Evolutionary conservation across 257 asterid genomes (phyloP), one percentile per base, ranked within the genome.

Genomic region (Lycium ferocissimum): DNA sequence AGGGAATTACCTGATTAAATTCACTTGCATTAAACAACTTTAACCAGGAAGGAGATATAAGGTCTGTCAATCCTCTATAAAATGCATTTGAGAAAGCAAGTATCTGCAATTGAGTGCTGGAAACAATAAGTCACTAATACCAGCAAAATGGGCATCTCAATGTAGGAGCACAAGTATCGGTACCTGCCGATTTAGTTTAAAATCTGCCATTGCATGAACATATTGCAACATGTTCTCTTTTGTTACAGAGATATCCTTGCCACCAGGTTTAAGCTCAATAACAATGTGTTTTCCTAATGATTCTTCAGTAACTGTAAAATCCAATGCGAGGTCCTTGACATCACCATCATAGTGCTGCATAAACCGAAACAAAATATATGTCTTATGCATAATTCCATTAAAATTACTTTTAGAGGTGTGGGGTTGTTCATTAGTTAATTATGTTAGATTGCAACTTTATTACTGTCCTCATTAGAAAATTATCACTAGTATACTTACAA

Each of bases 221-320:
- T 95, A 96, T 87, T 95, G 99, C 95, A 96, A 86, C 92, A 94
- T 96, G 92, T 95, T 96, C 90, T 95, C 98, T 90, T 94, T 91
- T 83, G 96, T 89, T 89, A 96, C 97, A 87, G 86, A 85, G 54
- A 86, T 82, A 87, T 96, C 96, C 92, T 93, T 95, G 86, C 98
- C 99, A 47, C 98, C 99, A 15, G 95, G 97, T 90, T 96, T 96
- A 62, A 96, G 97, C 88, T 96, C 99, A 86, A 94, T 87, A 83
- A 95, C 91, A 84, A 88, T 90, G 56, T 94, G 89, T 83, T 90
- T 92, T 81, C 98, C 98, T 67, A 94, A 91, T 82, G 93, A 88
- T 89, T 95, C 98, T 92, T 95, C 98, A 82, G 98, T 96, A 85
- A 94, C 97, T 53, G 99, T 95, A 91, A 96, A 96, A 90, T 96